Conservation (phyloP, 805 yeast genomes). For the Metschnikowia reukaufii region DNA sequence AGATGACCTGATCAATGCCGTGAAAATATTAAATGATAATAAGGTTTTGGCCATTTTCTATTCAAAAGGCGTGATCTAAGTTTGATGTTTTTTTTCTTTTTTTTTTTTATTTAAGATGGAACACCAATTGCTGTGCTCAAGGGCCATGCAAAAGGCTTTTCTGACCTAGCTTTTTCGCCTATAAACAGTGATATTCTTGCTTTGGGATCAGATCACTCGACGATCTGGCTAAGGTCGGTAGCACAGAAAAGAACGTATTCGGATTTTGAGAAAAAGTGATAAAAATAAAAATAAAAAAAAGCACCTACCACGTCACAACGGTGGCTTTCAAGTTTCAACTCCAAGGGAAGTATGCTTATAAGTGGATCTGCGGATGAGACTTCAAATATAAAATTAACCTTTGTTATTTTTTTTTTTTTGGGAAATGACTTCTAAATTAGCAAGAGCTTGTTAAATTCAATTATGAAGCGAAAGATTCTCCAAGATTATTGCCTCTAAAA, state of each 20-base stretch:
- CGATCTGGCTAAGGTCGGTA: slow-evolving; percentile 72
- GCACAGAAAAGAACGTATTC: slow-evolving; percentile 48
- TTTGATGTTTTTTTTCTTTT: no score
- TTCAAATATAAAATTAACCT: no score
- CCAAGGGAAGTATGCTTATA: slow-evolving; percentile 73
- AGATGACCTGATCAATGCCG: slow-evolving; percentile 39
- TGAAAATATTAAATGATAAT: slow-evolving; percentile 65
- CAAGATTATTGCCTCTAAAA: no score
- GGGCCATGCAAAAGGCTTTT: slow-evolving; percentile 72
- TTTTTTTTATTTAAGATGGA: slow-evolving; percentile 25
- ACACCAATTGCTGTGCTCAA: slow-evolving; percentile 21
- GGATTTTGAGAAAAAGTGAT: no score
- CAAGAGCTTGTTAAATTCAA: no score
- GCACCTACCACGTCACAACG: slow-evolving; percentile 81
- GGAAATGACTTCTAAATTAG: no score
- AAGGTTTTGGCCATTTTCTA: slow-evolving; percentile 52
- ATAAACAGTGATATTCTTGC: slow-evolving; percentile 67
- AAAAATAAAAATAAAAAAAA: no score
- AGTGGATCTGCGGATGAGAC: slow-evolving; percentile 91
- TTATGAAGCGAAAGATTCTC: no score
- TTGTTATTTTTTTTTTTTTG: no score
- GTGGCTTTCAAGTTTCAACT: slow-evolving; percentile 64
- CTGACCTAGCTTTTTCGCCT: slow-evolving; percentile 77
- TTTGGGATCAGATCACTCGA: slow-evolving; percentile 82
- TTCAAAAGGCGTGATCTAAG: slow-evolving; percentile 28